phyloP scores from a whole-genome alignment of 345 rosid genomes.

The Passiflora organensis region DNA sequence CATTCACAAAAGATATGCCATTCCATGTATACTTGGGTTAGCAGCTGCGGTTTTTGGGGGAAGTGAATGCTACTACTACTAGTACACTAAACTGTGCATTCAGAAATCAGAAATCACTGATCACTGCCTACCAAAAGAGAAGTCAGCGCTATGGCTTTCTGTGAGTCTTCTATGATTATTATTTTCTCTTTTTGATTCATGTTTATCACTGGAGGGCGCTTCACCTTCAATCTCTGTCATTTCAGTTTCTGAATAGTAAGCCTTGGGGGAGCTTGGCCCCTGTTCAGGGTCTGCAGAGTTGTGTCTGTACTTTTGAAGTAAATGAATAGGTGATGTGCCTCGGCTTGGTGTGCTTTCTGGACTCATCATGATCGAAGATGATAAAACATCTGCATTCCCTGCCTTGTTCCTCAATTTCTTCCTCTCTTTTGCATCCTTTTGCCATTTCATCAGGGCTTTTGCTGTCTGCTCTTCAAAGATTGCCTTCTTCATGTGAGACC shows the following conservation, averaged over 20 bases:
- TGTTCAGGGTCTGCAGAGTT: constrained; percentile 27
- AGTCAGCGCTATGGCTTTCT: too few relatives aligned
- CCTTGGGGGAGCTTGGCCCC: constrained; percentile 19
- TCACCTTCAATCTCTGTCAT: constrained; percentile 21
- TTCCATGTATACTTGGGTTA: too few relatives aligned
- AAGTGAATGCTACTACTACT: too few relatives aligned
- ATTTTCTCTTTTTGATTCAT: too few relatives aligned
- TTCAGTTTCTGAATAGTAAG: constrained; percentile 31
- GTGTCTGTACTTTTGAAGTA: constrained; percentile 30
- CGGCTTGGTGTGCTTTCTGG: constrained; percentile 29
- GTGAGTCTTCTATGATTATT: too few relatives aligned
- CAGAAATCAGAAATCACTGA: background rate
- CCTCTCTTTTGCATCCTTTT: constrained; percentile 37
- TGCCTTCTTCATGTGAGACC: constrained; percentile 48
- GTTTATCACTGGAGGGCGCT: background rate
- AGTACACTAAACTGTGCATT: too few relatives aligned
- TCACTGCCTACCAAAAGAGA: too few relatives aligned
- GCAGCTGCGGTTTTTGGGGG: too few relatives aligned
- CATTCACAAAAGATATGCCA: too few relatives aligned
- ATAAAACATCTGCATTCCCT: background rate
- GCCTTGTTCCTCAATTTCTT: constrained; percentile 17
- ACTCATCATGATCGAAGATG: constrained; percentile 24
- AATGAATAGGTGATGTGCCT: constrained; percentile 30
- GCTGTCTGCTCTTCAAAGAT: constrained; percentile 45
- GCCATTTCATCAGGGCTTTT: constrained; percentile 39